Conservation (phyloP, 139 green algal genomes). For the Spirogloea muscicola region DNA sequence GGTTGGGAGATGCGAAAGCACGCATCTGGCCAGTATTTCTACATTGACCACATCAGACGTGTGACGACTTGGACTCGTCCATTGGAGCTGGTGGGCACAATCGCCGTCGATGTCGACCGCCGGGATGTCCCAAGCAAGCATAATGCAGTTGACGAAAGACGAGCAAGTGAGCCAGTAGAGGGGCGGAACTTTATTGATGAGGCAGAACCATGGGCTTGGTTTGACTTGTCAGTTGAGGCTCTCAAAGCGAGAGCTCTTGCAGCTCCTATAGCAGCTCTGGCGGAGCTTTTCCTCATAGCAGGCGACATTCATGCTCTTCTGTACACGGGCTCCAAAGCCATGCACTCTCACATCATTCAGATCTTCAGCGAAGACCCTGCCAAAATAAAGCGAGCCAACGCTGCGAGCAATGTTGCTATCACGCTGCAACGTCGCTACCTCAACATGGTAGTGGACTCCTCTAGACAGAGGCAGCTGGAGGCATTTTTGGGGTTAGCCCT, state of each 20-base stretch:
- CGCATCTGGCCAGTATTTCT: slow-evolving; percentile 74
- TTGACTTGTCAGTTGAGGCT: slow-evolving; percentile 49
- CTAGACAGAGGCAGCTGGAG: slow-evolving; percentile 56
- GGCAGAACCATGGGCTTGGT: too few species aligned
- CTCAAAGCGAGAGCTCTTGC: slow-evolving; percentile 44
- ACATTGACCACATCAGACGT: slow-evolving; percentile 91
- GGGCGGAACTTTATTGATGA: too few species aligned
- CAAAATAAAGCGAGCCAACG: neutral
- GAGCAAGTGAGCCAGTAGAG: too few species aligned
- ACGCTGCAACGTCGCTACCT: slow-evolving; percentile 69
- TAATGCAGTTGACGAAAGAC: too few species aligned
- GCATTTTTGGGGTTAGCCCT: slow-evolving; percentile 74
- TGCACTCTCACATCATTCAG: slow-evolving; percentile 56
- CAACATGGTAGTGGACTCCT: slow-evolving; percentile 58
- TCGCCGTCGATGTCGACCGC: too few species aligned
- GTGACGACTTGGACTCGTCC: slow-evolving; percentile 77
- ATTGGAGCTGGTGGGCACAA: too few species aligned
- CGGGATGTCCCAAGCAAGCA: too few species aligned
- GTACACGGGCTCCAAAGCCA: slow-evolving; percentile 74
- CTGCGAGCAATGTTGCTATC: slow-evolving; percentile 60
- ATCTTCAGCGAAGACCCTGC: slow-evolving; percentile 44
- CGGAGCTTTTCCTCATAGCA: slow-evolving; percentile 79
- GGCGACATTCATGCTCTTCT: slow-evolving; percentile 91
- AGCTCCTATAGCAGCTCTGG: slow-evolving; percentile 57
- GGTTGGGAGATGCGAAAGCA: slow-evolving; percentile 89